Evolutionary conservation across 768 basidiomycete species (phyloP), one percentile per base, ranked within the genome.

Genomic region (Hygrophoropsis aurantiaca): DNA sequence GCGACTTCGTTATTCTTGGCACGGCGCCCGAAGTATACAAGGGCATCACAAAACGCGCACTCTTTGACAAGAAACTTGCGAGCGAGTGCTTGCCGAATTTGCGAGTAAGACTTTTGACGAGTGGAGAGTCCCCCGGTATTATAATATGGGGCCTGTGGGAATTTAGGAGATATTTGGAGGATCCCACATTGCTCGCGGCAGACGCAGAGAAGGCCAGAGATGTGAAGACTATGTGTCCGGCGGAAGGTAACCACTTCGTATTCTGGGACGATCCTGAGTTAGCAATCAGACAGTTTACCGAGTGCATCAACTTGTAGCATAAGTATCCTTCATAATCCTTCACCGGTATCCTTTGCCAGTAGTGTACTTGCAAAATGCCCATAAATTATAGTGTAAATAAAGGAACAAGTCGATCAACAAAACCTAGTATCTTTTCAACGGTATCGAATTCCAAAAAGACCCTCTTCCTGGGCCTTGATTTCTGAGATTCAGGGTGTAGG

Each of bases 401-500:
- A n/a, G n/a, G n/a, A n/a, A n/a, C n/a, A n/a, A n/a, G n/a, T n/a
- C n/a, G n/a, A n/a, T n/a, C n/a, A n/a, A n/a, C n/a, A n/a, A n/a
- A n/a, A n/a, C n/a, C n/a, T n/a, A 30, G 13, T 13, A 30, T 13
- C 27, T 30, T 6, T 30, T 30, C 27, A 30, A 7, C 27, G 27
- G 16, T 38, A 38, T 6, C 36, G n/a, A 16, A 43, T 54, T 38
- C 53, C 65, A 55, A 58, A 70, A 19, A 76, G 15, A 5, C 71
- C 70, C 49, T 76, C 76, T 53, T 82, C 78, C 35, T 75, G 75
- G 1, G 81, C 82, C 55, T 82, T 82, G 59, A 84, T 82, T 62
- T 83, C 82, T 82, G 60, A 41, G 27, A 30, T n/a, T 11, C 26
- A 26, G 23, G 42, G n/a, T 23, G 26, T 26, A 16, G 53, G 20